These are phyloP conservation scores for Hypomyces perniciosus DNA, from an alignment of 2,329 filamentous ascomycete species.

Conservation along the genomic window DNA sequence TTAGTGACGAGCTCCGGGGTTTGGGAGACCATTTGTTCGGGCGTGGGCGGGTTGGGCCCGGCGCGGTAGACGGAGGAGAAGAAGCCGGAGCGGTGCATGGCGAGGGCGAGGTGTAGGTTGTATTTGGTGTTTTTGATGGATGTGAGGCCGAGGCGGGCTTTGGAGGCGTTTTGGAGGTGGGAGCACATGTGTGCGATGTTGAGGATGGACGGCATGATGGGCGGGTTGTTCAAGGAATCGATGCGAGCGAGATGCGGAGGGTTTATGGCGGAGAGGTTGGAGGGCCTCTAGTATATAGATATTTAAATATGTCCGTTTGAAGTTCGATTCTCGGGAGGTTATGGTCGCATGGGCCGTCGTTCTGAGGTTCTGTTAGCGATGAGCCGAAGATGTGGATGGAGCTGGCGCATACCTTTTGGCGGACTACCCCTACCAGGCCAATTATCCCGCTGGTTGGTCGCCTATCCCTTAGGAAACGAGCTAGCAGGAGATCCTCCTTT, in stretches of 20 bases:
- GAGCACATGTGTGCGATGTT: conserved; percentile 77
- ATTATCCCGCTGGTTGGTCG: background rate
- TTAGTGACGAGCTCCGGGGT: conserved; percentile 56
- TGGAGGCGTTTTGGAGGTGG: conserved; percentile 83
- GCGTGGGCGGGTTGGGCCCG: conserved; percentile 50
- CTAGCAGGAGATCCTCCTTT: background rate
- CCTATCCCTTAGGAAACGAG: background rate
- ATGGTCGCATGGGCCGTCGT: too few species aligned
- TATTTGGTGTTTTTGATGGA: conserved; percentile 76
- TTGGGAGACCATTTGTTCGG: conserved; percentile 37
- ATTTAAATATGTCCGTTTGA: too few species aligned
- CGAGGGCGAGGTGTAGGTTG: conserved; percentile 68
- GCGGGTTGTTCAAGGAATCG: background rate
- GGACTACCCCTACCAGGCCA: background rate
- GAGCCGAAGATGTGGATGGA: too few species aligned
- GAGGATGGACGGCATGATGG: conserved; percentile 47
- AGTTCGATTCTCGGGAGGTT: too few species aligned
- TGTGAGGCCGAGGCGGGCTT: conserved; percentile 76
- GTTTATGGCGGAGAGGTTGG: background rate
- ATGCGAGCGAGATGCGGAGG: background rate
- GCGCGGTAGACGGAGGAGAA: conserved; percentile 71
- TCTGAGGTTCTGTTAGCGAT: too few species aligned
- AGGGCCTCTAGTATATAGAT: background rate
- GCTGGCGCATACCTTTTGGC: background rate
- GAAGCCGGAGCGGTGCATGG: conserved; percentile 77